Conservation (phyloP, 2,329 filamentous ascomycete species). For the Trichoderma gracile region DNA sequence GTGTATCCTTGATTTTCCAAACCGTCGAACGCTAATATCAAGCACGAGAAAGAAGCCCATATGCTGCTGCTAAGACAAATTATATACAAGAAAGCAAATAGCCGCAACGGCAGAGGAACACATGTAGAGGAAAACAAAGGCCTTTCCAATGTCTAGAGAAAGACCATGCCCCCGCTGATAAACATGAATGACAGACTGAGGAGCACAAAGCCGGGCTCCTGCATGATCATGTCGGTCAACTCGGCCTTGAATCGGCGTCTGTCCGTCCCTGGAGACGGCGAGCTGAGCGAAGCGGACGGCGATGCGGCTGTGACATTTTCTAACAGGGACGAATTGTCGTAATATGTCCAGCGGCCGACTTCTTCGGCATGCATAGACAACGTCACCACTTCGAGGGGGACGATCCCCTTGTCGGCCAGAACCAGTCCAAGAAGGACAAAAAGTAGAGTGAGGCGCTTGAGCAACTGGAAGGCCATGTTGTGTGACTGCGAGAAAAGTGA, state of each 20-base stretch:
- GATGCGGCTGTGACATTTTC: background rate
- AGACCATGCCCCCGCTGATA: constrained; percentile 32
- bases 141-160: constrained; percentile 21
- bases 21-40: background rate
- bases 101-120: background rate
- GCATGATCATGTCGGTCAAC: constrained; percentile 27
- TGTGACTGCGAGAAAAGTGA: background rate
- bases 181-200: constrained; percentile 33
- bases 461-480: constrained; percentile 19
- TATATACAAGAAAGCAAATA: background rate
- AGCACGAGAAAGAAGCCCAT: too few species aligned
- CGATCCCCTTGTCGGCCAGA: constrained; percentile 2
- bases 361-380: background rate
- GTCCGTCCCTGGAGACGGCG: background rate
- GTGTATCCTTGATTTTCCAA: background rate
- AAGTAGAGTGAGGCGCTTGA: constrained; percentile 7
- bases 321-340: constrained; percentile 48
- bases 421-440: constrained; percentile 21
- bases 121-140: too few species aligned
- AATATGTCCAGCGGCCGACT: constrained; percentile 41
- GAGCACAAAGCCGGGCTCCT: constrained; percentile 30
- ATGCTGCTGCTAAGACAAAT: too few species aligned
- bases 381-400: background rate
- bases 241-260: constrained; percentile 26
- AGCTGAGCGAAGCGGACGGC: background rate